Conservation (phyloP, 768 basidiomycete species). For the Suillus fuscotomentosus region DNA sequence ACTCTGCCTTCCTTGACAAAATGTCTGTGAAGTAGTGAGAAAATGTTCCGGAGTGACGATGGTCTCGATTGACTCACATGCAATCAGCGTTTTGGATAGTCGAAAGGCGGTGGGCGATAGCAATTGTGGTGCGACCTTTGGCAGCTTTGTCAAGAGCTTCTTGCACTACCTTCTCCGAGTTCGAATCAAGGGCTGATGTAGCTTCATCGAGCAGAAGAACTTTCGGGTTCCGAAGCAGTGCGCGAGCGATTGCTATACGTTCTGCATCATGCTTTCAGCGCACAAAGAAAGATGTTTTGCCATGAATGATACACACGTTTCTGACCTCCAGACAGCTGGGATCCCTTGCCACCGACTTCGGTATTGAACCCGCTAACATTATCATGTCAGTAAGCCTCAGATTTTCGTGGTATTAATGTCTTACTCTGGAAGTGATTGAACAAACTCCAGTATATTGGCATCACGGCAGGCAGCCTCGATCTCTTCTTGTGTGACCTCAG, state of each 20-base stretch:
- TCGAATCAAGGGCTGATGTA: constrained; percentile 87
- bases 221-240: constrained; percentile 84
- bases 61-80: constrained; percentile 53
- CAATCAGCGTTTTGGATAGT: constrained; percentile 90
- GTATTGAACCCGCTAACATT: constrained; percentile 78
- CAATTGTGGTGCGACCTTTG: constrained; percentile 89
- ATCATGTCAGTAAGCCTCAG: constrained; percentile 10
- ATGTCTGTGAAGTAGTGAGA: constrained; percentile 48
- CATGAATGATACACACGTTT: constrained; percentile 51
- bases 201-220: constrained; percentile 89
- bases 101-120: constrained; percentile 92
- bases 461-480: constrained; percentile 82
- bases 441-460: constrained; percentile 92
- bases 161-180: constrained; percentile 93
- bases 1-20: constrained; percentile 87
- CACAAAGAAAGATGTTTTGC: not conserved
- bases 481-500: constrained; percentile 83
- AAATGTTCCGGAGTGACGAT: not conserved
- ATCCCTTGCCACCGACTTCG: constrained; percentile 87
- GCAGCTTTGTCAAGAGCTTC: constrained; percentile 90
- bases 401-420: constrained; percentile 22
- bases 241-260: constrained; percentile 84
- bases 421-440: constrained; percentile 76
- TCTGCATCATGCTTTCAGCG: constrained; percentile 30
- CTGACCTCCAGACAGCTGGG: constrained; percentile 86